A percentile compares a stretch with the other conserved stretches of the same genome.
These are phyloP conservation scores for Pythium phragmiticola DNA, from an alignment of 352 stramenopile genomes.

Conservation along the genomic window DNA sequence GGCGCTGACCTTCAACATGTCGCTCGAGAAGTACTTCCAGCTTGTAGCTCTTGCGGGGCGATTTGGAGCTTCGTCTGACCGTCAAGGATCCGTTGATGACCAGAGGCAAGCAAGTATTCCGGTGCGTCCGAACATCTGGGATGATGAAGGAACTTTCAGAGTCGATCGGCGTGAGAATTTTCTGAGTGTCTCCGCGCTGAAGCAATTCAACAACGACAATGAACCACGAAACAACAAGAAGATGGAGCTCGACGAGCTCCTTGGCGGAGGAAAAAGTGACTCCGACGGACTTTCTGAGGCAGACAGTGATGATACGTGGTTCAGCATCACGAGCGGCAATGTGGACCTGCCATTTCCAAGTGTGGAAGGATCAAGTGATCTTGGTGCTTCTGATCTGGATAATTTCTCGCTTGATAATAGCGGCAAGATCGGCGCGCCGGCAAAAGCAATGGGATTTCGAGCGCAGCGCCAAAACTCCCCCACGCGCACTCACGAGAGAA, in stretches of 20 bases:
- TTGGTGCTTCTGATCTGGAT: constrained; percentile 17
- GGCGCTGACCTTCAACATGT: constrained; percentile 83
- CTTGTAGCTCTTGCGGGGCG: constrained; percentile 55
- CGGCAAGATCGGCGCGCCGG: background rate
- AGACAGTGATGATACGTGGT: constrained; percentile 88
- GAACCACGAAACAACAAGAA: constrained; percentile 25
- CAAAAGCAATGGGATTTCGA: background rate
- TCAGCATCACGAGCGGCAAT: constrained; percentile 80
- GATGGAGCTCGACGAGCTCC: constrained; percentile 24
- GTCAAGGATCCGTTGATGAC: background rate
- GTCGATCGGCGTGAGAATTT: constrained; percentile 34
- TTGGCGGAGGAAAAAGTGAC: constrained; percentile 25
- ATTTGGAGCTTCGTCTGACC: constrained; percentile 33
- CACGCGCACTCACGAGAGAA: constrained; percentile 2
- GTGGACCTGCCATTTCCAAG: constrained; percentile 29
- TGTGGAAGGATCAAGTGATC: background rate
- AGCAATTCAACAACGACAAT: constrained; percentile 48
- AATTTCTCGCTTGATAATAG: constrained; percentile 18
- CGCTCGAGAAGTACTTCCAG: constrained; percentile 82
- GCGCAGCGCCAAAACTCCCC: constrained; percentile 1
- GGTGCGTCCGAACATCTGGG: constrained; percentile 23
- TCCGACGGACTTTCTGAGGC: constrained; percentile 68
- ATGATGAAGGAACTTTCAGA: constrained; percentile 31
- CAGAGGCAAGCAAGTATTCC: background rate
- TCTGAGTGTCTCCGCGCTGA: constrained; percentile 50